These are phyloP conservation scores for Anastatica hierochuntica DNA, from an alignment of 345 rosid genomes.

Conservation along the genomic window DNA sequence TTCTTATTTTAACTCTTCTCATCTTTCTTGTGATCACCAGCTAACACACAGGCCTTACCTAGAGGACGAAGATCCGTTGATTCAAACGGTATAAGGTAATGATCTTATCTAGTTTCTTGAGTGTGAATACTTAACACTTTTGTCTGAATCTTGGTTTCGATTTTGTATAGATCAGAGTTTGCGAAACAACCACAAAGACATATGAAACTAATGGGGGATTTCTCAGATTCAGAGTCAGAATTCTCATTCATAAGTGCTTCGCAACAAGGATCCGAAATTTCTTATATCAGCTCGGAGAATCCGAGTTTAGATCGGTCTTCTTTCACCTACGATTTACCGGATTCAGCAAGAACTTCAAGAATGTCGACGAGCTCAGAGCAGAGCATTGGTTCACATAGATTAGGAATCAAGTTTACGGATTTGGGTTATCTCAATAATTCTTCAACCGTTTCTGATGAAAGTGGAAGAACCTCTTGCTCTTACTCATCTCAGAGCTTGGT, in stretches of 20 bases:
- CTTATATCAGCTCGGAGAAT: conserved; percentile 68
- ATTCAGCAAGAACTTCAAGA: conserved; percentile 33
- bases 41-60: conserved; percentile 13
- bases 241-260: conserved; percentile 44
- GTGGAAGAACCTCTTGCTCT: conserved; percentile 44
- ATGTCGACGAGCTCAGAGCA: conserved; percentile 56
- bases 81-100: conserved; percentile 11
- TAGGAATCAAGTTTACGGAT: conserved; percentile 39
- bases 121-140: background rate
- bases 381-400: conserved; percentile 45
- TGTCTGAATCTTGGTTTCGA: conserved; percentile 1
- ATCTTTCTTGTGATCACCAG: conserved; percentile 24
- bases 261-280: conserved; percentile 47
- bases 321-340: conserved; percentile 34
- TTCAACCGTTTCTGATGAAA: conserved; percentile 49
- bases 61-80: conserved; percentile 43
- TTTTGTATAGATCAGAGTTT: conserved; percentile 30
- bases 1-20: background rate
- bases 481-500: conserved; percentile 50
- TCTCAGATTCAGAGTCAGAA: conserved; percentile 54
- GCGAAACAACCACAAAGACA: conserved; percentile 28
- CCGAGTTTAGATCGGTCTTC: conserved; percentile 59
- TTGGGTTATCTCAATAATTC: conserved; percentile 26
- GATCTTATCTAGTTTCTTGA: background rate
- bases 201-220: conserved; percentile 30